Percentiles rank a stretch among this genome's conserved stretches.
Evolutionary conservation across 2,329 filamentous ascomycete species (phyloP).

Genomic region (Microdochium trichocladiopsis): DNA sequence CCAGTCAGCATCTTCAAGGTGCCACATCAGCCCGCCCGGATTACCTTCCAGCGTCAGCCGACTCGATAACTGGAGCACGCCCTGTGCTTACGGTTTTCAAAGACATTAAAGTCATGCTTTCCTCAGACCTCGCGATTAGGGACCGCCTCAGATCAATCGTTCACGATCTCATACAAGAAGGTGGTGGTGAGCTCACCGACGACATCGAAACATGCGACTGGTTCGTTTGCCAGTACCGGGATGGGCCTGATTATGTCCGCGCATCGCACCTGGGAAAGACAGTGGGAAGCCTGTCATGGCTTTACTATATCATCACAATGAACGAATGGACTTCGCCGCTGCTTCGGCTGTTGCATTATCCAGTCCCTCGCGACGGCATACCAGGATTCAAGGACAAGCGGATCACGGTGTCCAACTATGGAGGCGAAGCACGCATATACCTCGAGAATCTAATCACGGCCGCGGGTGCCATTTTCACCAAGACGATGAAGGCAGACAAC

Average conservation of each 20-base stretch:
- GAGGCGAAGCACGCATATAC: constrained; percentile 87
- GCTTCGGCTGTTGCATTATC: constrained; percentile 82
- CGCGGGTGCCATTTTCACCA: constrained; percentile 82
- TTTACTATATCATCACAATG: constrained; percentile 84
- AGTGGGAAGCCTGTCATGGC: constrained; percentile 88
- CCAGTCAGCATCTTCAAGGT: constrained; percentile 57
- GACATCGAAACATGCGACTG: constrained; percentile 67
- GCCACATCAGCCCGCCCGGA: constrained; percentile 48
- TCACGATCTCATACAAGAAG: constrained; percentile 59
- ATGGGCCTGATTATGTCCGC: constrained; percentile 68
- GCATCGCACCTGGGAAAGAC: constrained; percentile 74
- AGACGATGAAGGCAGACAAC: constrained; percentile 91
- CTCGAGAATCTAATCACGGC: constrained; percentile 86
- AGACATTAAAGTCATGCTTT: constrained; percentile 70
- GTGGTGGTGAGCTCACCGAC: constrained; percentile 63
- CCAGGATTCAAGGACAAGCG: constrained; percentile 68
- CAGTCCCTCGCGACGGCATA: constrained; percentile 68
- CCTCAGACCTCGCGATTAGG: constrained; percentile 65
- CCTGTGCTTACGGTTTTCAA: constrained; percentile 67
- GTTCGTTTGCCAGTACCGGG: constrained; percentile 81
- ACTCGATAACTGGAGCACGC: constrained; percentile 23
- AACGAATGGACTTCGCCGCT: constrained; percentile 85
- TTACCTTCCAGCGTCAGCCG: constrained; percentile 34
- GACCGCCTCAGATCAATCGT: constrained; percentile 60
- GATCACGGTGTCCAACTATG: constrained; percentile 94